Evolutionary conservation across 257 asterid genomes (phyloP).

Genomic region (Hygrophila difformis): DNA sequence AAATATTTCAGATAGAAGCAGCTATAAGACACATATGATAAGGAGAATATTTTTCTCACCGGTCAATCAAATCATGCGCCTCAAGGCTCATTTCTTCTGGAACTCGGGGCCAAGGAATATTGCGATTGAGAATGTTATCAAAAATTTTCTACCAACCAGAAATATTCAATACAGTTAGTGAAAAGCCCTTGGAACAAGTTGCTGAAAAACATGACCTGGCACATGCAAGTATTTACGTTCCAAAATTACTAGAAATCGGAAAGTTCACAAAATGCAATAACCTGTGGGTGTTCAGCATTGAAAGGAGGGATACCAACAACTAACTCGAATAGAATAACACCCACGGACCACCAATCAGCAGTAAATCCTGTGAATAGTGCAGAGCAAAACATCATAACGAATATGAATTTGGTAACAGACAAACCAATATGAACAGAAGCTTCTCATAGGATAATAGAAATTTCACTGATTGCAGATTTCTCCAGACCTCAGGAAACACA

Average conservation of each 20-base stretch:
- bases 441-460: background rate
- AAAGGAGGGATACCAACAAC: conserved; percentile 98
- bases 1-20: too few species aligned
- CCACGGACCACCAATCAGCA: conserved; percentile 99
- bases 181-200: background rate
- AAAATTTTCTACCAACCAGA: conserved; percentile 80
- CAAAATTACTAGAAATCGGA: background rate
- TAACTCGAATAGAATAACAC: conserved; percentile 89
- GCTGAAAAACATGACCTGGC: background rate
- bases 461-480: too few species aligned
- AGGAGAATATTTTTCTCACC: conserved; percentile 39
- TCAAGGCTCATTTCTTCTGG: conserved; percentile 92
- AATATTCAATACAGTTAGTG: too few species aligned
- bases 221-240: too few species aligned
- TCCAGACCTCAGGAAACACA: too few species aligned
- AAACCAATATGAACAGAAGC: conserved; percentile 3
- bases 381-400: conserved; percentile 7
- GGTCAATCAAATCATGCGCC: conserved; percentile 80
- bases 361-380: conserved; percentile 53
- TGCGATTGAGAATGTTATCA: conserved; percentile 89
- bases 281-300: conserved; percentile 99
- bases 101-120: conserved; percentile 89
- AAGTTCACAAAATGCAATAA: conserved; percentile 21
- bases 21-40: background rate
- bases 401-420: background rate